Evolutionary conservation across 2,329 filamentous ascomycete species (phyloP).

Genomic region (Chaetomium strumarium): DNA sequence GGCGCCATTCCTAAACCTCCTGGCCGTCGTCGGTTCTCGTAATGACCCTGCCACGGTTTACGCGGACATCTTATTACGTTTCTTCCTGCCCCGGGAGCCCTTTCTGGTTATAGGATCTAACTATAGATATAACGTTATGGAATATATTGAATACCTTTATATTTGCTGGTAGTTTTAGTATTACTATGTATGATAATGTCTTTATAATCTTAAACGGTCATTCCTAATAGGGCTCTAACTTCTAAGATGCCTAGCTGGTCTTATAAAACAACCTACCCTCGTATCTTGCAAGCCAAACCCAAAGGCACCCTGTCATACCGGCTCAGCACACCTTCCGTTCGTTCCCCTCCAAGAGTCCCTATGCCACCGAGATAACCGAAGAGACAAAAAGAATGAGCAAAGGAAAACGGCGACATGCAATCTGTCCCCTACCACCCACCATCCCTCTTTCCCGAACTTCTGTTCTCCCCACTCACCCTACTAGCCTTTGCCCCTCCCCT

Average conservation of each 20-base stretch:
- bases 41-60: background rate
- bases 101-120: background rate
- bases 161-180: background rate
- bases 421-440: no score
- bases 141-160: constrained; percentile 3
- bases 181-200: background rate
- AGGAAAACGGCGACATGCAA: no score
- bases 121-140: background rate
- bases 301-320: no score
- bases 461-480: no score
- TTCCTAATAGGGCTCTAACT: background rate
- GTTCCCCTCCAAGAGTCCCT: no score
- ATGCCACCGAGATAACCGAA: no score
- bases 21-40: background rate
- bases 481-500: no score
- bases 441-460: no score
- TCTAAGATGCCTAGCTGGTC: background rate
- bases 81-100: background rate
- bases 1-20: background rate
- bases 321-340: no score
- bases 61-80: background rate
- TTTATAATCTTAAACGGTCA: background rate
- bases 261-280: no score
- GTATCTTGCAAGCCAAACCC: no score
- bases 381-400: no score